phyloP scores from a whole-genome alignment of 1,139 yeast genomes.

The Candida pseudoviswanathii region DNA sequence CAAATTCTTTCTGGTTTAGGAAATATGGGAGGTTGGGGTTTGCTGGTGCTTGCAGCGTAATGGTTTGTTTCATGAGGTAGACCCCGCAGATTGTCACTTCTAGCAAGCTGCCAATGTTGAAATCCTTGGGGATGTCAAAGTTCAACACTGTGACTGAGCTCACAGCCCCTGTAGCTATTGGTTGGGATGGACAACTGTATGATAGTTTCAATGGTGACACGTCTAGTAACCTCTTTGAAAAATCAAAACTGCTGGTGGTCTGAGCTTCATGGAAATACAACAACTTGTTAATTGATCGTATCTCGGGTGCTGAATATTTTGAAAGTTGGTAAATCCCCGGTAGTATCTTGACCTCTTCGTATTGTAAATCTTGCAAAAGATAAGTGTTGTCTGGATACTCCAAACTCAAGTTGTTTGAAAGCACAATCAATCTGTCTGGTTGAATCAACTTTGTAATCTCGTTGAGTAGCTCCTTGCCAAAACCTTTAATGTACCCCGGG shows the following conservation, averaged over 20 bases:
- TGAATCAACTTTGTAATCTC: constrained; percentile 46
- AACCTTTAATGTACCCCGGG: constrained; percentile 95
- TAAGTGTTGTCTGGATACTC: constrained; percentile 27
- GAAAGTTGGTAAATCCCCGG: constrained; percentile 35
- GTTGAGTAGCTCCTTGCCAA: constrained; percentile 68
- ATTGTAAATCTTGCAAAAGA: constrained; percentile 25
- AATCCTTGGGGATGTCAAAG: constrained; percentile 20
- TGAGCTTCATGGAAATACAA: constrained; percentile 54
- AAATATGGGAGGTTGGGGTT: constrained; percentile 6
- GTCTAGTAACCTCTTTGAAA: constrained; percentile 47
- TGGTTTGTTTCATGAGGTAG: constrained; percentile 22
- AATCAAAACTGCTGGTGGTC: constrained; percentile 37
- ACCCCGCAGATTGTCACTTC: constrained; percentile 60
- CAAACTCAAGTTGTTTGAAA: constrained; percentile 25
- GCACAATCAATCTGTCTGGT: constrained; percentile 57
- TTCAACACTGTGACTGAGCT: constrained; percentile 40
- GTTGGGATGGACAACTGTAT: constrained; percentile 19
- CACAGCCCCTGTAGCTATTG: not conserved
- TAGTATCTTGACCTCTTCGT: constrained; percentile 21
- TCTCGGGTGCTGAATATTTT: constrained; percentile 51
- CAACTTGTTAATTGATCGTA: constrained; percentile 52
- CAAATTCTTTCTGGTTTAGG: constrained; percentile 6
- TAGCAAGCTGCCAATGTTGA: constrained; percentile 40
- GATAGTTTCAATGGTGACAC: constrained; percentile 53
- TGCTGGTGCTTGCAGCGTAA: not conserved